These are phyloP conservation scores for Ascochyta pisi DNA, from an alignment of 2,329 filamentous ascomycete species.

Conservation along the genomic window DNA sequence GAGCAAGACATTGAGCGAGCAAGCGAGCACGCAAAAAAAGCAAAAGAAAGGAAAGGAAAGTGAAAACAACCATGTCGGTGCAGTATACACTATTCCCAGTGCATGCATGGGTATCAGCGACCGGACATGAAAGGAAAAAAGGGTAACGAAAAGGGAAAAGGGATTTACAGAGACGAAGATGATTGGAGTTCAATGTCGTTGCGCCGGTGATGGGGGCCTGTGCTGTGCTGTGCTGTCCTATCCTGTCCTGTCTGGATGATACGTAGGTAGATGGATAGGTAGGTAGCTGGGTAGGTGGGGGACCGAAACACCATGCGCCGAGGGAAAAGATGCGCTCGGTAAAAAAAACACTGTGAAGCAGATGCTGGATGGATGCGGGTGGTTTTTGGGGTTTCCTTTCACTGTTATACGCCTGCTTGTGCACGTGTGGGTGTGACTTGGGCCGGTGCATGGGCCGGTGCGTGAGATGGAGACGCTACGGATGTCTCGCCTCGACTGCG, in stretches of 20 bases:
- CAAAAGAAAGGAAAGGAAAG: too few relatives aligned
- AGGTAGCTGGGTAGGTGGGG: not conserved
- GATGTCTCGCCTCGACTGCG: conserved; percentile 25
- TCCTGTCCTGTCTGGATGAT: too few relatives aligned
- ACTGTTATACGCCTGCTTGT: conserved; percentile 5
- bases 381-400: not conserved
- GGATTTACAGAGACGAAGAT: too few relatives aligned
- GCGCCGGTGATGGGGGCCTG: not conserved
- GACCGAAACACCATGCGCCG: too few relatives aligned
- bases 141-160: not conserved
- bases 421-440: conserved; percentile 12
- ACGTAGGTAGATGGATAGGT: too few relatives aligned
- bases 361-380: too few relatives aligned
- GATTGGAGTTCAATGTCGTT: too few relatives aligned
- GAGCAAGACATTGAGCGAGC: not conserved
- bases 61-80: too few relatives aligned
- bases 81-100: conserved; percentile 34
- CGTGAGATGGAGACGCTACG: not conserved
- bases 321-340: too few relatives aligned
- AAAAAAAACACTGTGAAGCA: too few relatives aligned
- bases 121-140: not conserved
- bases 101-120: conserved; percentile 36
- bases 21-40: too few relatives aligned
- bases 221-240: too few relatives aligned
- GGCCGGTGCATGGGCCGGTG: not conserved